phyloP scores from a whole-genome alignment of 139 green algal species.

The Chlorella sp. region DNA sequence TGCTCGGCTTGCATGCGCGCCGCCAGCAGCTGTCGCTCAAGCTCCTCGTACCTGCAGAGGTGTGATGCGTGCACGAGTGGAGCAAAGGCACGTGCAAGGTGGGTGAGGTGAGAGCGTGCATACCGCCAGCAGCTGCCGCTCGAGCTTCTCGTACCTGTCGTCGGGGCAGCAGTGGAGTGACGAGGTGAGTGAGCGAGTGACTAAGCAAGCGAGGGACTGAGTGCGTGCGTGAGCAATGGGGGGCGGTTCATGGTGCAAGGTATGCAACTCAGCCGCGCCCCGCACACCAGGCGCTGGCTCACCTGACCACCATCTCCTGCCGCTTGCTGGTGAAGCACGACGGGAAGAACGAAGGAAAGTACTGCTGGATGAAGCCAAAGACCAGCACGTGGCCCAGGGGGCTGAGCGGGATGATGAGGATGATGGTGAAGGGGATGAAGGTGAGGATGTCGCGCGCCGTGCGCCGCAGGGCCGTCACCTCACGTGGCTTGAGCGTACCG shows the following conservation, averaged over 20 bases:
- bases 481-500: slow-evolving; percentile 79
- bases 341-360: slow-evolving; percentile 97
- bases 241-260: background rate
- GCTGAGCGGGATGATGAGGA: slow-evolving; percentile 94
- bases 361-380: slow-evolving; percentile 95
- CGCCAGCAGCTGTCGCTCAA: slow-evolving; percentile 56
- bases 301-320: slow-evolving; percentile 70
- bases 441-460: slow-evolving; percentile 86
- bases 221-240: background rate
- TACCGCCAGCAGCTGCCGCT: background rate
- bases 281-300: background rate
- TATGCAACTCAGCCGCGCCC: background rate
- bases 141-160: background rate
- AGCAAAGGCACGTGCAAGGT: background rate
- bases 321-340: slow-evolving; percentile 84
- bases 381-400: slow-evolving; percentile 96
- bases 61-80: background rate
- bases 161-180: too few species aligned
- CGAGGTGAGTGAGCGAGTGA: too few species aligned
- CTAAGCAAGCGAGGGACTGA: too few species aligned
- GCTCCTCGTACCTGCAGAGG: slow-evolving; percentile 72
- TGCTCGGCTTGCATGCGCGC: slow-evolving; percentile 50
- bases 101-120: background rate
- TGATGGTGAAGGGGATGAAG: slow-evolving; percentile 96
- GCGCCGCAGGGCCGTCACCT: slow-evolving; percentile 86